Evolutionary conservation across 495 filamentous ascomycete species (phyloP), one percentile per base, ranked within the genome.

Genomic region (Aspergillus affinis): DNA sequence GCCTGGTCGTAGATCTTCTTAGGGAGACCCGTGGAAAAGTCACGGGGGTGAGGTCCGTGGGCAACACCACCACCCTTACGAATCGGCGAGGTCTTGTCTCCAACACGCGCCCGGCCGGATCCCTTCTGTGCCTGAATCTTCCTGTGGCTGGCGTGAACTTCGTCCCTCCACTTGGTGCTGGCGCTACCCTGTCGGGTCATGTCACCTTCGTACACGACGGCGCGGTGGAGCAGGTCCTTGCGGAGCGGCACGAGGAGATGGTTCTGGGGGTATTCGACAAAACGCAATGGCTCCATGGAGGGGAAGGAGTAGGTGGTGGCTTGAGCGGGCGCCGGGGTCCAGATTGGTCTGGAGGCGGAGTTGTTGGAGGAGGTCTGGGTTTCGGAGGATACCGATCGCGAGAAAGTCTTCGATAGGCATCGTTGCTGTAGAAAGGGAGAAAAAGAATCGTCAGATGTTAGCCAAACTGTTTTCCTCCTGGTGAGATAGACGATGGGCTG

Each of bases 1-100:
- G 95, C 95, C 67, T 95, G 75, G 71, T 97, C 93, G 75, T 99
- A 99, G 51, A 97, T 86, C 81, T 97, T 97, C 64, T 81, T 81
- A 52, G 88, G 92, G 59, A 99, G 80, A 36, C 81, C 83, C 18
- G 91, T 92, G 54, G 84, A 84, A 74, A 98, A 98, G 73, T 97
- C 92, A 61, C 94, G 81, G 32, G 91, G 91, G 63, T 91, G 86
- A 18, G 95, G 95, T 15, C 95, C 95, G 70, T 88, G 87, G 2
- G 88, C 80, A 58, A 92, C 92, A 66, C 91, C 95, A 72, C 94
- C 94, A 59, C 94, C 94, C 50, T 79, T 80, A 12, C 91, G 78
- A 73, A 96, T 87, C 4, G 95, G 95, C 26, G 88, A 91, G 69
- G 93, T 88, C 71, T 81, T 88, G 64, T 87, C 82, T 52, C 94